These are phyloP conservation scores for Ballota nigra DNA, from an alignment of 257 asterid genomes.

Conservation along the genomic window DNA sequence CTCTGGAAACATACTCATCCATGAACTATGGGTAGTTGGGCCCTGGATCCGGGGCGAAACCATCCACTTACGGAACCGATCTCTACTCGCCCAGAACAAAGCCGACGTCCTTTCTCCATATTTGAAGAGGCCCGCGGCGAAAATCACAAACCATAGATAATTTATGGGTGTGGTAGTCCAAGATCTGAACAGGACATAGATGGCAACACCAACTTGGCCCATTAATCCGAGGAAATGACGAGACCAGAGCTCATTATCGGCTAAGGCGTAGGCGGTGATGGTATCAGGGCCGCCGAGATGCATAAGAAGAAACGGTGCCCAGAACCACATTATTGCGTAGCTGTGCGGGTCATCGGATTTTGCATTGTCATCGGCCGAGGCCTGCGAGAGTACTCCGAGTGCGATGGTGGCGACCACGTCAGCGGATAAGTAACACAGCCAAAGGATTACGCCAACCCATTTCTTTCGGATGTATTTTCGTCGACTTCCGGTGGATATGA, in stretches of 20 bases:
- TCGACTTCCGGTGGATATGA: constrained; percentile 10
- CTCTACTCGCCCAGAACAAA: constrained; percentile 32
- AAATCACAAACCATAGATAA: constrained; percentile 15
- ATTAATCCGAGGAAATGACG: constrained; percentile 26
- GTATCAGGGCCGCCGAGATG: constrained; percentile 46
- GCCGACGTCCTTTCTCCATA: constrained; percentile 37
- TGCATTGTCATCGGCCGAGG: background rate
- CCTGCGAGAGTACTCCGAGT: constrained; percentile 23
- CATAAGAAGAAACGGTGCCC: constrained; percentile 42
- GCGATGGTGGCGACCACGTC: constrained; percentile 30
- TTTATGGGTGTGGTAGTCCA: background rate
- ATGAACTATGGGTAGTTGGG: constrained; percentile 48
- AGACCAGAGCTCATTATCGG: constrained; percentile 41
- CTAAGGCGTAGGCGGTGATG: constrained; percentile 42
- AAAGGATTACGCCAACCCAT: background rate
- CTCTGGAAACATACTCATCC: constrained; percentile 32
- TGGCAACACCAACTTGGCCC: constrained; percentile 26
- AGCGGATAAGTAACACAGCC: constrained; percentile 26
- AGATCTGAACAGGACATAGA: constrained; percentile 27
- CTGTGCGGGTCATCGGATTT: too few species aligned
- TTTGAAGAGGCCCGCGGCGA: constrained; percentile 38
- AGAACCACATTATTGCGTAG: constrained; percentile 20
- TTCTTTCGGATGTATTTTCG: constrained; percentile 18
- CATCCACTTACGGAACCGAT: constrained; percentile 34
- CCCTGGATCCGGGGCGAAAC: constrained; percentile 46